Base-by-base conservation (phyloP, 306 rosid species). In the Lathyrus aphaca region DNA sequence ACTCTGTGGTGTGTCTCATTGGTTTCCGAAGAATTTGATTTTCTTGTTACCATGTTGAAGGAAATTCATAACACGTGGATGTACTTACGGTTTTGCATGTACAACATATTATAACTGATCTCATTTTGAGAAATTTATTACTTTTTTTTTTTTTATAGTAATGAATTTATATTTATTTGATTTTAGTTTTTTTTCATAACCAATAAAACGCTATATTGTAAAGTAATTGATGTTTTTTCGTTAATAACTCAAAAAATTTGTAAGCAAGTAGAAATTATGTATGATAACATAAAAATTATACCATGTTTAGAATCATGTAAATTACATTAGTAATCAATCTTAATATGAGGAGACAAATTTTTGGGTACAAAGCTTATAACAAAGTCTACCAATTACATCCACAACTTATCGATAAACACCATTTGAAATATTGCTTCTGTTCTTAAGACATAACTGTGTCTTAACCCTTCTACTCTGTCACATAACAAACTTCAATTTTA, bases 41-140 rank as follows among this genome's bases (percentile, higher is more conserved):
- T 27, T 68, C 37, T 25, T 45, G 63, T 25, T 67, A 48, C 19
- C 58, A 25, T 1, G 77, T 74, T 50, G 66, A 77, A 58, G 56
- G 53, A 69, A 57, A 15, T 30, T 61, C 73, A 54, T 74, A 58
- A 77, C 82, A 80, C 21, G 78, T 81, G 75, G 19, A 6, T 46
- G 18, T 46, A 6, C 16, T 59, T 59, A 35, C 39, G 39, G 39
- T 35, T 35, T 35, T 35, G 39, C 39, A 7, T 35, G 39, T 35
- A 1, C 10, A 35, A 35, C 39, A 35, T 35, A 35, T 35, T 35
- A 7, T 35, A 7, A 35, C 8, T 35, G 10, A 35, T 35, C 39
- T 35, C 39, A 35, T 35, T 35, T 35, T 35, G 10, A 35, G 10
- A 35, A 35, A 35, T 35, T 35, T 35, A 35, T 35, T 35, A 32